These are phyloP conservation scores for Mortierella sp. DNA, from an alignment of 371 early-diverging fungal species.

Conservation along the genomic window DNA sequence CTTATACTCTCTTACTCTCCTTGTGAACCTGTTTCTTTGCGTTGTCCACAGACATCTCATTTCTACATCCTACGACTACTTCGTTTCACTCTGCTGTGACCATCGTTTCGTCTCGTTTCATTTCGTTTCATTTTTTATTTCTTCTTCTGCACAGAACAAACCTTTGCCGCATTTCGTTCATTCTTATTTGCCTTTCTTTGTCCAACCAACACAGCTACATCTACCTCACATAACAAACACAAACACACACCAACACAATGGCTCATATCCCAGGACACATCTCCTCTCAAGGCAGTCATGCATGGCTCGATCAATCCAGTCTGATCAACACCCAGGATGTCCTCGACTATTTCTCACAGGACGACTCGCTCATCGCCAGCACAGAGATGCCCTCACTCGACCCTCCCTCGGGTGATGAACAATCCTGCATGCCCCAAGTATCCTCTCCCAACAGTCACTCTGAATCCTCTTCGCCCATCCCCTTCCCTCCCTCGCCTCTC, in stretches of 20 bases:
- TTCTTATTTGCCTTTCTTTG: neutral
- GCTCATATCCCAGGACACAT: neutral
- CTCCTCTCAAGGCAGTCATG: neutral
- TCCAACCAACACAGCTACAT: neutral
- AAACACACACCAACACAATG: neutral
- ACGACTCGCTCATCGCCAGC: slow-evolving; percentile 7
- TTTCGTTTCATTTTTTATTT: neutral
- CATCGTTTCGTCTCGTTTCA: too few species aligned
- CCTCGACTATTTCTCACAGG: slow-evolving; percentile 18
- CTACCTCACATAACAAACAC: neutral
- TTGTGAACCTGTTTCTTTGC: too few species aligned
- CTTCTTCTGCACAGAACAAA: neutral
- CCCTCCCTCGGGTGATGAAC: slow-evolving; percentile 10
- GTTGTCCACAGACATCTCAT: too few species aligned
- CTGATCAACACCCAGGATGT: slow-evolving; percentile 4
- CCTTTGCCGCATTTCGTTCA: neutral
- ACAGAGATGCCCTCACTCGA: slow-evolving; percentile 19
- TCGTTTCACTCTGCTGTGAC: too few species aligned
- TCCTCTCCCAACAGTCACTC: slow-evolving; percentile 28
- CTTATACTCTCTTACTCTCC: neutral
- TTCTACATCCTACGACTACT: too few species aligned
- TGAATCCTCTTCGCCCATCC: slow-evolving; percentile 25
- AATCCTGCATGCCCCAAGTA: slow-evolving; percentile 2
- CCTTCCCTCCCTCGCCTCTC: slow-evolving; percentile 32
- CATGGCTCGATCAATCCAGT: slow-evolving; percentile 11